Evolutionary conservation across 441 rosid genomes (phyloP).

Genomic region (Aquilaria agallochum): DNA sequence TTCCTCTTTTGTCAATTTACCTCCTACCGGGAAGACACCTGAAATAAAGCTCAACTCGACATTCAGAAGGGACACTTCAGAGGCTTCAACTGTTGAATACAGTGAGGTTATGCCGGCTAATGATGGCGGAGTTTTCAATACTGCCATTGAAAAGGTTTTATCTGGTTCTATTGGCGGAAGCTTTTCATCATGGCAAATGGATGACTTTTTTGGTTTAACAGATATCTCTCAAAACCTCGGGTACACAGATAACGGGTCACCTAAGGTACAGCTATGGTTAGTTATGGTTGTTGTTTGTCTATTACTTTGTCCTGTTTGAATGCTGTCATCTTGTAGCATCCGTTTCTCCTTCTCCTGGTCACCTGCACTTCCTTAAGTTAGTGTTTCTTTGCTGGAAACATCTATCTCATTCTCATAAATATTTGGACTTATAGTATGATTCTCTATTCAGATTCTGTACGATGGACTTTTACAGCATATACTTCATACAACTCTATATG

Average conservation of each 20-base stretch:
- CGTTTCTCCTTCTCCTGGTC: no score
- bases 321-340: no score
- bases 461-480: no score
- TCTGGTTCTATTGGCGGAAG: conserved; percentile 63
- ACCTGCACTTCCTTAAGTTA: no score
- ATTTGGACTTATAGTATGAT: no score
- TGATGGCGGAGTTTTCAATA: conserved; percentile 24
- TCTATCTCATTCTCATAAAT: no score
- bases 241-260: conserved; percentile 65
- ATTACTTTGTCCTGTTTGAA: no score
- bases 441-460: no score
- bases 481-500: no score
- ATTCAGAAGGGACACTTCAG: conserved; percentile 29
- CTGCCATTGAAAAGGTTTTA: conserved; percentile 31
- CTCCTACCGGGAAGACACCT: conserved; percentile 32
- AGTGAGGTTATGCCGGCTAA: conserved; percentile 26
- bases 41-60: conserved; percentile 33
- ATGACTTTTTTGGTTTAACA: conserved; percentile 59
- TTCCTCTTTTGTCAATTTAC: conserved; percentile 46
- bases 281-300: no score
- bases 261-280: conserved; percentile 45
- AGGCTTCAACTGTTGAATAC: conserved; percentile 21
- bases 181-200: conserved; percentile 74
- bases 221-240: conserved; percentile 58
- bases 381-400: no score